Evolutionary conservation across 352 stramenopile genomes (phyloP).

Genomic region (Phytophthora pluvialis): DNA sequence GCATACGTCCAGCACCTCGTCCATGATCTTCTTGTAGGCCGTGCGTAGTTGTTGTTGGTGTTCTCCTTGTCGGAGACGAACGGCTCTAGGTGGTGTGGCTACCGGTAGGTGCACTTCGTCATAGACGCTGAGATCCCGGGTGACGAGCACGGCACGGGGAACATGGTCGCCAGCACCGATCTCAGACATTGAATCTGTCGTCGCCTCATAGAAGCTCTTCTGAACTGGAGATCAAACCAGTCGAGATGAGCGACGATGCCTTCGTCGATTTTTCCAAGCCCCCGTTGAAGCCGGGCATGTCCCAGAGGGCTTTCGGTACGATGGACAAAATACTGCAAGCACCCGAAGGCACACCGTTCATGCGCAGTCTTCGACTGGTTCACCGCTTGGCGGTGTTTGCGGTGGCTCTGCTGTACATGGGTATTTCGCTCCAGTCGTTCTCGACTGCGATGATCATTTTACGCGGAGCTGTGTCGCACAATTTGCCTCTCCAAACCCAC

Average conservation of each 20-base stretch:
- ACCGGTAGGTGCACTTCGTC: too few species aligned
- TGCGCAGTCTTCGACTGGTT: constrained; percentile 1
- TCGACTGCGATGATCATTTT: constrained; percentile 17
- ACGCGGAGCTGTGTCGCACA: constrained; percentile 1
- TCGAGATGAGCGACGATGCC: constrained; percentile 11
- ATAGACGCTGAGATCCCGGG: too few species aligned
- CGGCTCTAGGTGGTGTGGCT: too few species aligned
- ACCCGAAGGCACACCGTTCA: neutral
- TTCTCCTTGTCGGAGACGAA: too few species aligned
- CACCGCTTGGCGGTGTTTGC: constrained; percentile 19
- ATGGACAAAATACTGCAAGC: neutral
- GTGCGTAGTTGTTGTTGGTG: too few species aligned
- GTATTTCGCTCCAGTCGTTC: constrained; percentile 24
- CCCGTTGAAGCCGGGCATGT: constrained; percentile 6
- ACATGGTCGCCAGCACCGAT: too few species aligned
- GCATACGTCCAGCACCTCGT: too few species aligned
- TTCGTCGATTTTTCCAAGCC: constrained; percentile 17
- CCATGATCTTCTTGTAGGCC: too few species aligned
- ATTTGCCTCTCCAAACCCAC: neutral
- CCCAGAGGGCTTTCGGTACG: constrained; percentile 1
- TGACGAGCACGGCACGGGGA: too few species aligned
- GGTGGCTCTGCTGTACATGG: constrained; percentile 20
- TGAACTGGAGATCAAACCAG: too few species aligned
- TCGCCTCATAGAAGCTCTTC: too few species aligned
- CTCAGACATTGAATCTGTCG: too few species aligned